phyloP scores from a whole-genome alignment of 2,329 filamentous ascomycete species.

The Pestalotiopsis sp. region DNA sequence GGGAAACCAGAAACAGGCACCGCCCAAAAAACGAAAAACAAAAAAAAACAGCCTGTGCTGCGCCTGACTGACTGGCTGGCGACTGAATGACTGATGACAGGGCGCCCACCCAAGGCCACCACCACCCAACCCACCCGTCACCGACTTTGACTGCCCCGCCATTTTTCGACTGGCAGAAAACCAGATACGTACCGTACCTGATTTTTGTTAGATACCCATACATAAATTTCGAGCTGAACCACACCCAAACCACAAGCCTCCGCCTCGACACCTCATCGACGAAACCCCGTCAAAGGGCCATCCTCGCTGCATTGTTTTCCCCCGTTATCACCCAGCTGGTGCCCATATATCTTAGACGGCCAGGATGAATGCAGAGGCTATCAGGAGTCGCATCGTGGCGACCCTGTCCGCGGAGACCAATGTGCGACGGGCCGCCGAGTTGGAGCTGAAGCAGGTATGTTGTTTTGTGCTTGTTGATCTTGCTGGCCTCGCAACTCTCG shows the following conservation, averaged over 20 bases:
- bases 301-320: neutral
- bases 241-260: slow-evolving; percentile 2
- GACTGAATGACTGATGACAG: neutral
- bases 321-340: slow-evolving; percentile 5
- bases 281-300: slow-evolving; percentile 14
- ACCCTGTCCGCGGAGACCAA: slow-evolving; percentile 77
- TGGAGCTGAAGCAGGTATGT: slow-evolving; percentile 79
- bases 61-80: neutral
- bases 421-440: slow-evolving; percentile 74
- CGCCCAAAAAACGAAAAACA: neutral
- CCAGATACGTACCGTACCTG: slow-evolving; percentile 8
- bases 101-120: neutral
- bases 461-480: neutral
- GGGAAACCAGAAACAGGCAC: neutral
- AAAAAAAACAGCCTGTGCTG: neutral
- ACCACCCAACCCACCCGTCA: neutral
- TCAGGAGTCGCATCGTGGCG: slow-evolving; percentile 76
- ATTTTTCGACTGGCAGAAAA: slow-evolving; percentile 11
- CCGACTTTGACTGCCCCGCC: slow-evolving; percentile 11
- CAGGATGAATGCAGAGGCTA: slow-evolving; percentile 73
- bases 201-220: slow-evolving; percentile 4
- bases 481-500: slow-evolving; percentile 2
- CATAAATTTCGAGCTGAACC: slow-evolving; percentile 14
- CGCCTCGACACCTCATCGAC: neutral
- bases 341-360: slow-evolving; percentile 6